A percentile compares a stretch with the other conserved stretches of the same genome.
phyloP scores from a whole-genome alignment of 2,329 filamentous ascomycete species.

The Fusarium bulbicola region DNA sequence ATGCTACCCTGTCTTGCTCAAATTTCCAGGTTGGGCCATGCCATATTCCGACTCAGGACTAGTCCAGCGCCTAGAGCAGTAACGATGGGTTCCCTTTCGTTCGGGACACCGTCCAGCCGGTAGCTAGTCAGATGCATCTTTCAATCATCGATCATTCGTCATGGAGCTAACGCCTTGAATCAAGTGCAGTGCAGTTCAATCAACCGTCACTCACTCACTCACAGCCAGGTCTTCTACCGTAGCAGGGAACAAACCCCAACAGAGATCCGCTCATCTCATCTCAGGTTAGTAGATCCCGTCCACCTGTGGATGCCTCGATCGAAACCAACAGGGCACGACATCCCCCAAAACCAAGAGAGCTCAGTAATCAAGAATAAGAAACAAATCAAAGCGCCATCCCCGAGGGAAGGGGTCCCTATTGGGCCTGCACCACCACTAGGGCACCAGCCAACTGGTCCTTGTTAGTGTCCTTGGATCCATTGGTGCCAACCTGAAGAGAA shows the following conservation, averaged over 20 bases:
- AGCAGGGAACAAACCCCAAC: neutral
- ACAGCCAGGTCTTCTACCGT: neutral
- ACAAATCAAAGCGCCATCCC: conserved; percentile 31
- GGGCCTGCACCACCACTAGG: conserved; percentile 22
- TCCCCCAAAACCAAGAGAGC: neutral
- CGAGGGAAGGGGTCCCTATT: conserved; percentile 31
- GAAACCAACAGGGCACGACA: neutral
- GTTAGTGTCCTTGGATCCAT: neutral
- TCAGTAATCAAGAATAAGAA: conserved; percentile 28
- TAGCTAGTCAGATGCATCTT: conserved; percentile 20
- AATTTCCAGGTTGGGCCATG: conserved; percentile 30
- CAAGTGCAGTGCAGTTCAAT: neutral
- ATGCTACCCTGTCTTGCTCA: conserved; percentile 22
- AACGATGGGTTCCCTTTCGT: conserved; percentile 8
- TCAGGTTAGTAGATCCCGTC: neutral
- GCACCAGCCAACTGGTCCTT: conserved; percentile 5
- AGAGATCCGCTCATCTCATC: neutral
- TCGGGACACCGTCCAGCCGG: conserved; percentile 28
- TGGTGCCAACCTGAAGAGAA: neutral
- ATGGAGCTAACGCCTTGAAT: conserved; percentile 10
- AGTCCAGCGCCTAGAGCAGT: conserved; percentile 13
- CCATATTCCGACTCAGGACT: conserved; percentile 24
- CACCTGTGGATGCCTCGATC: neutral
- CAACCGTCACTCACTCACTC: neutral
- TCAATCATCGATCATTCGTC: conserved; percentile 29